These are phyloP conservation scores for Lichtheimia ramosa DNA, from an alignment of 371 early-diverging fungal species.

Conservation along the genomic window DNA sequence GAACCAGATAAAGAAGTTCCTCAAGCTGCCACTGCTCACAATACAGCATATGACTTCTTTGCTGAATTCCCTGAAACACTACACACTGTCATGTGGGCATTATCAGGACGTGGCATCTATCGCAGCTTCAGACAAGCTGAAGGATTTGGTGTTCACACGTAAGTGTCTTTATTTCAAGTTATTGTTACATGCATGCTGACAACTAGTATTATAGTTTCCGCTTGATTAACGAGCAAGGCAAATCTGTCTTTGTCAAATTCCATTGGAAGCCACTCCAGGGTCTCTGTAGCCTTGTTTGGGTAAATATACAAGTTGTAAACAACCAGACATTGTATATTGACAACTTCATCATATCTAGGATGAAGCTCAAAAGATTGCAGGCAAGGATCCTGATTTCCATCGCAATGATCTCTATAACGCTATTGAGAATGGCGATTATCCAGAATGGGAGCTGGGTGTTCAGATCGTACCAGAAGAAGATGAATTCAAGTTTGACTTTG, in stretches of 20 bases:
- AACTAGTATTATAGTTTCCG: conserved; percentile 24
- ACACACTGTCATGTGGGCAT: conserved; percentile 45
- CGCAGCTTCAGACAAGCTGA: conserved; percentile 39
- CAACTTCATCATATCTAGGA: conserved; percentile 12
- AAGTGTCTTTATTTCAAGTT: too few species aligned
- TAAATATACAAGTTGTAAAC: conserved; percentile 3
- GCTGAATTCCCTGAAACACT: conserved; percentile 41
- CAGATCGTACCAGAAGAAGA: conserved; percentile 47
- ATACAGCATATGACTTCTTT: conserved; percentile 54
- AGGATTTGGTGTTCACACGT: conserved; percentile 46
- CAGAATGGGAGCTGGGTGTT: conserved; percentile 51
- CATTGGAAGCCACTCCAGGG: conserved; percentile 54
- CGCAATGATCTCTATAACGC: conserved; percentile 46
- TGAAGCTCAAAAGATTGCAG: conserved; percentile 52
- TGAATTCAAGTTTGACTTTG: conserved; percentile 46
- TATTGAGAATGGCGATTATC: conserved; percentile 50
- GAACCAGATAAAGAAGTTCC: conserved; percentile 49
- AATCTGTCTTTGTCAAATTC: conserved; percentile 47
- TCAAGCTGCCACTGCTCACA: conserved; percentile 52
- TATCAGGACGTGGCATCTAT: conserved; percentile 51
- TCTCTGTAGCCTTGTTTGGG: conserved; percentile 40
- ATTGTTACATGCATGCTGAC: too few species aligned
- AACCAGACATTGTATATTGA: not conserved
- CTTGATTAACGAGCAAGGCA: conserved; percentile 46
- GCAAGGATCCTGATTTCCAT: conserved; percentile 52